Evolutionary conservation across 768 basidiomycete species (phyloP).

Genomic region (Leccinum fibrillosum): DNA sequence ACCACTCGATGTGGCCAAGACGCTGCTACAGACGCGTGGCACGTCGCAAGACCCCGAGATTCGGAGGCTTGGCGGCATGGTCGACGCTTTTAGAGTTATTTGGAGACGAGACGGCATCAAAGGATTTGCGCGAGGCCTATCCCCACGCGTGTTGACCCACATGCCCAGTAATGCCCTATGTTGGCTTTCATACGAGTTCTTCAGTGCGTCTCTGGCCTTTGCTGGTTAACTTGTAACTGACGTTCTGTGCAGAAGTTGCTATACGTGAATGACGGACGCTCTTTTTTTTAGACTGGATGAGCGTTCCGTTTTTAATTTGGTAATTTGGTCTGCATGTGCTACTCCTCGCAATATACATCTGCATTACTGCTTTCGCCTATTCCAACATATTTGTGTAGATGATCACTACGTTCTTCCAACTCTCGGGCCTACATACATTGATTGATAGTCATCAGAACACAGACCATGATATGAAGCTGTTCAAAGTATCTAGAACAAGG

Average conservation of each 20-base stretch:
- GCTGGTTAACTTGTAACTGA: constrained; percentile 5
- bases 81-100: constrained; percentile 86
- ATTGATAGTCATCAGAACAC: constrained; percentile 3
- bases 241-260: constrained; percentile 49
- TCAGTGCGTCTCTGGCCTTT: constrained; percentile 64
- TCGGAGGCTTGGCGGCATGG: constrained; percentile 77
- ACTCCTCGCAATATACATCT: constrained; percentile 14
- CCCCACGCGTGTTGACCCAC: constrained; percentile 89
- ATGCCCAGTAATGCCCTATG: constrained; percentile 97
- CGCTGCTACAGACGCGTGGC: constrained; percentile 92
- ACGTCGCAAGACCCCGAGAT: constrained; percentile 85
- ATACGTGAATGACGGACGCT: constrained; percentile 44
- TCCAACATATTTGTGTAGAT: neutral
- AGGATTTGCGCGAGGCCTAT: constrained; percentile 84
- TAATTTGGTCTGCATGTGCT: constrained; percentile 1
- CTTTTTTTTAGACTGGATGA: constrained; percentile 16
- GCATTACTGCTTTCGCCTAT: constrained; percentile 13
- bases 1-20: constrained; percentile 97
- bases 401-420: neutral
- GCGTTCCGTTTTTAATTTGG: constrained; percentile 1
- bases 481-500: neutral
- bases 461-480: neutral
- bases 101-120: constrained; percentile 80
- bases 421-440: neutral
- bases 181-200: constrained; percentile 98